Evolutionary conservation across 2,329 filamentous ascomycete species (phyloP), one percentile per base, ranked within the genome.

Genomic region (Monilinia laxa): DNA sequence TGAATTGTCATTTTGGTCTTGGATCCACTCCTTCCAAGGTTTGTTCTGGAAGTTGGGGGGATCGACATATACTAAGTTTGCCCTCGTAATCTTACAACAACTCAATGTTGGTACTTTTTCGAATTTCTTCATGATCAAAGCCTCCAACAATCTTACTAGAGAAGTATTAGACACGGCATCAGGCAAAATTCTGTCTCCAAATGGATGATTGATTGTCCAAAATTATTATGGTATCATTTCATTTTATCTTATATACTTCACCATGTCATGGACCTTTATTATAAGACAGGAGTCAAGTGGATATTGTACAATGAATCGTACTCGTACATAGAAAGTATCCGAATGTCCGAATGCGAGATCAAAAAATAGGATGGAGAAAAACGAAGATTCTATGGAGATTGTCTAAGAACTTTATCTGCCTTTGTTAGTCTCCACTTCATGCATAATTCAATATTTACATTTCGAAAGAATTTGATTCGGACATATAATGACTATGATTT

Each of bases 1-100:
- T 60, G 57, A 35, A 35, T 60, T 38, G 16, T 49, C 45, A 60
- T 51, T 23, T 49, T 12, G 40, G 40, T 16, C 40, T 14, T 16
- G 20, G 45, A 60, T 25, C 57, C 57, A 60, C 57, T 51, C 28
- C 45, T 51, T 49, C 57, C 45, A 60, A 49, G 28, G 45, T 49
- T 49, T 49, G 20, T 66, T 66, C 64, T 66, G 38, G 49, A 66
- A 66, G 56, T 47, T 62, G 49, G 49, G 56, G 38, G 53, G 45
- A 47, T 51, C 35, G 40, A 23, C 52, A 25, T 60, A 35, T 42
- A 28, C 63, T 65, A 65, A 65, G 16, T 59, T 31, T 52, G 23
- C 14, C 40, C n/a, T 28, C 28, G 23, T 23, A 60, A 35, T 28
- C 57, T 60, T 25, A 49, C 54, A 31, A 35, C 20, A 51, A 59